phyloP scores from a whole-genome alignment of 2,329 filamentous ascomycete genomes.

The Paraphaeosphaeria sporulosa region DNA sequence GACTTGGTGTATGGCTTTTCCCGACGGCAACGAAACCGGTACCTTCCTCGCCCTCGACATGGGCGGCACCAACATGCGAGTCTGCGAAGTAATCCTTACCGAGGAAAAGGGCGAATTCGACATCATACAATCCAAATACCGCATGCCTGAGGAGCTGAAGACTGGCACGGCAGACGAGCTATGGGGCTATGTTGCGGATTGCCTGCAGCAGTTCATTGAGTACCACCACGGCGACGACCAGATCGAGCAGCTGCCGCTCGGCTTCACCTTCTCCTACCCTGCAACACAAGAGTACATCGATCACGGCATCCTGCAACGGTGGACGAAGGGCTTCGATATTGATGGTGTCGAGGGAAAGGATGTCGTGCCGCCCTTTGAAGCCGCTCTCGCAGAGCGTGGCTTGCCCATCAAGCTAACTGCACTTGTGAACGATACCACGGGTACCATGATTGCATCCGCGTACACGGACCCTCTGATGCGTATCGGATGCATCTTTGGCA shows the following conservation, averaged over 20 bases:
- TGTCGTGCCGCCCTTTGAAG: conserved; percentile 87
- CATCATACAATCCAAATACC: conserved; percentile 95
- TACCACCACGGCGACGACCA: conserved; percentile 77
- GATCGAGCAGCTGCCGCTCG: conserved; percentile 75
- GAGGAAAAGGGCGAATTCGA: conserved; percentile 92
- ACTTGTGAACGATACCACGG: conserved; percentile 96
- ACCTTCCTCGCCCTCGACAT: conserved; percentile 92
- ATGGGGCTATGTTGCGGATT: conserved; percentile 95
- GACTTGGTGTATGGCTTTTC: conserved; percentile 94
- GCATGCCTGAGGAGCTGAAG: conserved; percentile 93
- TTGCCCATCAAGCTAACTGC: conserved; percentile 93
- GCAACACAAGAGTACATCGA: conserved; percentile 94
- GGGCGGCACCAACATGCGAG: conserved; percentile 94
- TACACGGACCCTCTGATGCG: conserved; percentile 95
- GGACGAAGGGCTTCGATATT: conserved; percentile 98
- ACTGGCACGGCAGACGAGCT: conserved; percentile 85
- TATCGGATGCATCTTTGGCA: conserved; percentile 98
- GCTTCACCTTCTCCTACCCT: conserved; percentile 97
- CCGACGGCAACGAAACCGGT: conserved; percentile 85
- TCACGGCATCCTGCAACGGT: conserved; percentile 88
- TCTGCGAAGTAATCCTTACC: conserved; percentile 91
- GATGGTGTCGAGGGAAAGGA: conserved; percentile 89
- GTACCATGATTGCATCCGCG: conserved; percentile 92
- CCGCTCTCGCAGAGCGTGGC: conserved; percentile 75
- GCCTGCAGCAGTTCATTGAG: conserved; percentile 88